phyloP scores from a whole-genome alignment of 1,139 yeast species.

The Williopsis jadinii region DNA sequence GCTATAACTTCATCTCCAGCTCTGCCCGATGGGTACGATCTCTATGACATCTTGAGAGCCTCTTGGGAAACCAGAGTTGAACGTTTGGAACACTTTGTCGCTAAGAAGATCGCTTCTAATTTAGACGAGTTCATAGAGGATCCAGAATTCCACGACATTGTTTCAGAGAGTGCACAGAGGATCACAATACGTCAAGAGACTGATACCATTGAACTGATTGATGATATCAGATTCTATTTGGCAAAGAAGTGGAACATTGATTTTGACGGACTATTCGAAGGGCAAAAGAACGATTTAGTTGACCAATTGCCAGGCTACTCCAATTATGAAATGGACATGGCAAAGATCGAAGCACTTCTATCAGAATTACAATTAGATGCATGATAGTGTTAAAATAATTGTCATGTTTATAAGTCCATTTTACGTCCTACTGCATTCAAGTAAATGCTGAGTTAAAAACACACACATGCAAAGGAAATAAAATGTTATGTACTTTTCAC shows the following conservation, averaged over 20 bases:
- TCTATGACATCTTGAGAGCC: constrained; percentile 51
- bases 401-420: too few relatives aligned
- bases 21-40: constrained; percentile 27
- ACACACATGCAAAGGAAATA: too few relatives aligned
- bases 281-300: constrained; percentile 17
- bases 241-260: constrained; percentile 33
- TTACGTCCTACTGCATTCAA: too few relatives aligned
- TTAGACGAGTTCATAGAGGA: constrained; percentile 33
- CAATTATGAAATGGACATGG: constrained; percentile 30
- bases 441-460: too few relatives aligned
- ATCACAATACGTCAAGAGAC: constrained; percentile 60
- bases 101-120: constrained; percentile 49
- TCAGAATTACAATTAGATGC: constrained; percentile 40
- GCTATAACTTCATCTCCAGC: constrained; percentile 38
- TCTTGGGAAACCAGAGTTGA: constrained; percentile 67
- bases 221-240: constrained; percentile 66
- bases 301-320: constrained; percentile 17
- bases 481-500: too few relatives aligned
- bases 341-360: constrained; percentile 38
- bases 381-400: constrained; percentile 10
- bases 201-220: constrained; percentile 73
- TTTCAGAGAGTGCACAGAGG: constrained; percentile 47
- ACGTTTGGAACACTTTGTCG: constrained; percentile 57
- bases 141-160: constrained; percentile 31
- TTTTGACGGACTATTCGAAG: constrained; percentile 20